Percentiles rank a stretch among this genome's conserved stretches.
These are phyloP conservation scores for Juglanconis juglandina DNA, from an alignment of 2,329 filamentous ascomycete genomes.

Conservation along the genomic window DNA sequence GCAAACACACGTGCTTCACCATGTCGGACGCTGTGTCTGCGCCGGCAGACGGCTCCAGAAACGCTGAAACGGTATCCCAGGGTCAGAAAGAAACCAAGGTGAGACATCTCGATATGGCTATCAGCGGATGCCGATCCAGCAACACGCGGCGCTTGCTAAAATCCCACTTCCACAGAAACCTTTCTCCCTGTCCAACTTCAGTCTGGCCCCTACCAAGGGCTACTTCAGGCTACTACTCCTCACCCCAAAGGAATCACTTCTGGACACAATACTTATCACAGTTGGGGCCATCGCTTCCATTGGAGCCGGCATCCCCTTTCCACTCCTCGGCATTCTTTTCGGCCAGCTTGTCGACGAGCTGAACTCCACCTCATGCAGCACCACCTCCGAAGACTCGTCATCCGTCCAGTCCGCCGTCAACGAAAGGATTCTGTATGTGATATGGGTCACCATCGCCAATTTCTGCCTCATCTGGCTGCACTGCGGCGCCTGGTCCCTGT, in stretches of 20 bases:
- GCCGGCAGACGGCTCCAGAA: not conserved
- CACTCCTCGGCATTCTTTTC: constrained; percentile 7
- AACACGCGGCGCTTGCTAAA: not conserved
- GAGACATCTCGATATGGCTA: not conserved
- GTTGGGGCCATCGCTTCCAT: not conserved
- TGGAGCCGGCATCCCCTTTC: constrained; percentile 9
- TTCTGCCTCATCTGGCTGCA: constrained; percentile 9
- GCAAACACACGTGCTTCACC: not conserved
- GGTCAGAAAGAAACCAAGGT: not conserved
- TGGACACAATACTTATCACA: not conserved
- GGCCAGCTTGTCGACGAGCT: constrained; percentile 5
- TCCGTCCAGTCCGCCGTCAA: not conserved
- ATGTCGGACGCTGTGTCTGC: not conserved
- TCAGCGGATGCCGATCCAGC: not conserved
- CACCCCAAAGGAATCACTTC: not conserved
- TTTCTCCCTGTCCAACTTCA: not conserved
- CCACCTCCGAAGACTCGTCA: not conserved
- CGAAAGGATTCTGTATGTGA: not conserved
- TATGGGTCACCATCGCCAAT: constrained; percentile 1
- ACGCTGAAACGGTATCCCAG: not conserved
- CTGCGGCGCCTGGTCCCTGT: constrained; percentile 29
- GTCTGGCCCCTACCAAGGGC: not conserved
- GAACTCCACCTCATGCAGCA: not conserved
- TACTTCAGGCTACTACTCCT: not conserved
- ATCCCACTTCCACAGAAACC: not conserved